Percentiles rank a stretch among this genome's conserved stretches.
Conservation (phyloP, 176 grass and related monocot genomes). For the Aechmea fasciata region DNA sequence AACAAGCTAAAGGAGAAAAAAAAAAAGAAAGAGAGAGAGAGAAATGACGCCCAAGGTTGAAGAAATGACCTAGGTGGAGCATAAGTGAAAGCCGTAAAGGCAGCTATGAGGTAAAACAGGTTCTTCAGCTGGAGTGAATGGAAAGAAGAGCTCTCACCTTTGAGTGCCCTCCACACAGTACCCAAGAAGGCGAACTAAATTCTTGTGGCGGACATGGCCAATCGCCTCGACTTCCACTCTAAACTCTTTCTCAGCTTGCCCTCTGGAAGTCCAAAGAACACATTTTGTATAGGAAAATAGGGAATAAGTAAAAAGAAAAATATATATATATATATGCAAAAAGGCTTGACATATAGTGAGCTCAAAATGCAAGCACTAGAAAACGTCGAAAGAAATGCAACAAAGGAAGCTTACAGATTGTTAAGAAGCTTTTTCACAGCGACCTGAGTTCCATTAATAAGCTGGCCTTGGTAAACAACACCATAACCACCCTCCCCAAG, state of each 20-base stretch:
- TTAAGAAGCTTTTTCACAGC: constrained; percentile 94
- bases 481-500: constrained; percentile 91
- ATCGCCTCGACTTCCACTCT: constrained; percentile 99
- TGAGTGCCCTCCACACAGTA: constrained; percentile 95
- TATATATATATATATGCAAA: background rate
- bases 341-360: background rate
- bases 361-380: background rate
- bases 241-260: constrained; percentile 95
- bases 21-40: background rate
- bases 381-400: constrained; percentile 2
- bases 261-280: constrained; percentile 38
- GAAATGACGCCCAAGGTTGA: background rate
- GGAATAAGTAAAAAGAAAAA: constrained; percentile 15
- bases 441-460: constrained; percentile 70
- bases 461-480: constrained; percentile 72
- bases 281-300: background rate
- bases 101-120: constrained; percentile 6
- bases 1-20: constrained; percentile 13
- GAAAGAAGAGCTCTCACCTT: constrained; percentile 35
- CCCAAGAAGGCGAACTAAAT: constrained; percentile 83
- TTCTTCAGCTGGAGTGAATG: background rate
- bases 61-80: background rate
- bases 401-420: constrained; percentile 58
- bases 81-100: background rate
- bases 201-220: constrained; percentile 93